Evolutionary conservation across 2,329 filamentous ascomycete genomes (phyloP), one percentile per base, ranked within the genome.

Genomic region (Furcasterigmium furcatum): DNA sequence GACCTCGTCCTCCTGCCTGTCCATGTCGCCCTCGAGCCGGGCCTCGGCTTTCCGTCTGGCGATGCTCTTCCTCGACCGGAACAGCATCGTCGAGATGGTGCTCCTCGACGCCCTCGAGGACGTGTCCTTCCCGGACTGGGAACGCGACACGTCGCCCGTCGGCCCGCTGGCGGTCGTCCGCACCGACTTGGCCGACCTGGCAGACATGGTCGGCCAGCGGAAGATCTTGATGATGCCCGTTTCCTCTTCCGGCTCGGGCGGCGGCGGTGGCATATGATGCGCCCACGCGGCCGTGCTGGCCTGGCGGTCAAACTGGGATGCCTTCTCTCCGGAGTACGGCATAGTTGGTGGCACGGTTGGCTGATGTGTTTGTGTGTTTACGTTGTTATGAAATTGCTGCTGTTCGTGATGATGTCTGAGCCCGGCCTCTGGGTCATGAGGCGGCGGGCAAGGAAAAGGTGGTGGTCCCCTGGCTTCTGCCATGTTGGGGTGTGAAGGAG

Each of bases 141-240:
- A 41, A 27, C 18, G 25, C 27, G 30, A 34, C 30, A 18, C n/a
- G 30, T n/a, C 5, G 30, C 30, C 30, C 30, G 16, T 8, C 30
- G 14, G 16, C 34, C n/a, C 4, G n/a, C 43, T 50, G 9, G 36
- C 34, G 2, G 36, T 36, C 9, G 46, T 46, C 6, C 30, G 24
- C 1, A 20, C 46, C 9, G 43, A 48, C n/a, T n/a, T n/a, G 19
- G 43, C 38, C 4, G 48, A 48, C 5, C n/a, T n/a, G n/a, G n/a
- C n/a, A n/a, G 48, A 48, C 7, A 46, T 46, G 3, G 48, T 50
- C 10, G 48, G 48, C 48, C 48, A 50, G 12, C 48, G 39, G 21
- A 50, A 50, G 18, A 50, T 50, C 3, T 46, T 42, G 20, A 50
- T 50, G n/a, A 36, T 36, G 16, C 34, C 34, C 34, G 34, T 18